A percentile compares a stretch with the other conserved stretches of the same genome.
Evolutionary conservation across 306 rosid species (phyloP).

Genomic region (Dryas alaskensis): DNA sequence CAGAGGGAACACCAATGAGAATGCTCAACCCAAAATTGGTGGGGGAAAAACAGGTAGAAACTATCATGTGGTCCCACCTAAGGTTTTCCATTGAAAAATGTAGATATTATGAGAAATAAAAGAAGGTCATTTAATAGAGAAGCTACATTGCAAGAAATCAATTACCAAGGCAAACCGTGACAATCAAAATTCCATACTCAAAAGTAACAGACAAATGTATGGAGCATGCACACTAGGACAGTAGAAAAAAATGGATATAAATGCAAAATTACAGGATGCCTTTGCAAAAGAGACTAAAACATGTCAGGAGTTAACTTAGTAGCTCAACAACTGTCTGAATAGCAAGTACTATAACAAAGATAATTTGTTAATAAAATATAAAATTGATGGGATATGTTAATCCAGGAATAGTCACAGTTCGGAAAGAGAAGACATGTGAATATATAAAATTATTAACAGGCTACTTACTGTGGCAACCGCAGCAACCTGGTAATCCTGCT

Average conservation of each 20-base stretch:
- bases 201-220: not conserved
- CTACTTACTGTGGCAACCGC: constrained; percentile 61
- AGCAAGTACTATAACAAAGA: not conserved
- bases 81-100: not conserved
- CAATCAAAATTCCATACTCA: not conserved
- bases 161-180: not conserved
- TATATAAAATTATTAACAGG: constrained; percentile 2
- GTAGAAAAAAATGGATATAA: not conserved
- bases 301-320: not conserved
- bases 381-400: not conserved
- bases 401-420: not conserved
- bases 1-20: not conserved
- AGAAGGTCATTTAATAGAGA: not conserved
- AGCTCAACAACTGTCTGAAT: constrained; percentile 11
- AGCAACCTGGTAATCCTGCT: constrained; percentile 73
- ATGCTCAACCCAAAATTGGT: not conserved
- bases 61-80: not conserved
- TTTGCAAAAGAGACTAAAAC: not conserved
- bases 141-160: not conserved
- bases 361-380: not conserved
- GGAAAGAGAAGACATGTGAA: not conserved
- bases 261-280: not conserved
- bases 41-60: not conserved
- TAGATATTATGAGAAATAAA: not conserved
- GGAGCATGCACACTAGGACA: not conserved